Evolutionary conservation across 805 yeast species (phyloP).

Genomic region (Maudiozyma bulderi): DNA sequence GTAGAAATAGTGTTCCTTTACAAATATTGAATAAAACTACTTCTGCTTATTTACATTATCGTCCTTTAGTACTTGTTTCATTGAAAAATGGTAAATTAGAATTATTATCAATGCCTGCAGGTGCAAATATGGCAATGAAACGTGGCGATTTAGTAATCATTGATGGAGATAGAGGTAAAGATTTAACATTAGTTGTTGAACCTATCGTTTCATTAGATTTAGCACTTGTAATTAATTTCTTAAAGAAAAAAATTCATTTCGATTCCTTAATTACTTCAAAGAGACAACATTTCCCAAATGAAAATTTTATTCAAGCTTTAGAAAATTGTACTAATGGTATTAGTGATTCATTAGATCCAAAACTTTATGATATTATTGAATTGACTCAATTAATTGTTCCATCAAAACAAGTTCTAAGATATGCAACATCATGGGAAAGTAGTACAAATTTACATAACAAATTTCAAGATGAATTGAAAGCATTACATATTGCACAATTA

Average conservation of each 20-base stretch:
- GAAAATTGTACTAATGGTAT: constrained; percentile 19
- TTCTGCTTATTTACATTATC: constrained; percentile 26
- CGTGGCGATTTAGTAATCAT: constrained; percentile 61
- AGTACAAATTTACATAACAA: constrained; percentile 49
- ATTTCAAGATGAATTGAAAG: constrained; percentile 63
- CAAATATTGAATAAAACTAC: constrained; percentile 2
- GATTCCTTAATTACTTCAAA: constrained; percentile 27
- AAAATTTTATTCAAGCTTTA: constrained; percentile 20
- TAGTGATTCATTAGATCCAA: constrained; percentile 23
- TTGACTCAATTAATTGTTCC: constrained; percentile 52
- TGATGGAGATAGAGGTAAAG: constrained; percentile 82
- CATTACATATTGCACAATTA: constrained; percentile 55
- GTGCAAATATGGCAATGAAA: constrained; percentile 49
- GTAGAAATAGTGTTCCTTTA: background rate
- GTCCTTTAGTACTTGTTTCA: constrained; percentile 37
- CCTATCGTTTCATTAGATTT: constrained; percentile 53
- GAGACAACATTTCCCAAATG: constrained; percentile 24
- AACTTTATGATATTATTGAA: constrained; percentile 35
- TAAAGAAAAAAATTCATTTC: constrained; percentile 61
- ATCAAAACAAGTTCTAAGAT: constrained; percentile 65
- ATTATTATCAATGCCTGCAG: constrained; percentile 56
- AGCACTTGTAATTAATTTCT: constrained; percentile 62
- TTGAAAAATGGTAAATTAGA: constrained; percentile 62
- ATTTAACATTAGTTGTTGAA: constrained; percentile 61
- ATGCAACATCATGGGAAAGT: constrained; percentile 66